Evolutionary conservation across 2,329 filamentous ascomycete genomes (phyloP).

Genomic region (Elsinoe ampelina): DNA sequence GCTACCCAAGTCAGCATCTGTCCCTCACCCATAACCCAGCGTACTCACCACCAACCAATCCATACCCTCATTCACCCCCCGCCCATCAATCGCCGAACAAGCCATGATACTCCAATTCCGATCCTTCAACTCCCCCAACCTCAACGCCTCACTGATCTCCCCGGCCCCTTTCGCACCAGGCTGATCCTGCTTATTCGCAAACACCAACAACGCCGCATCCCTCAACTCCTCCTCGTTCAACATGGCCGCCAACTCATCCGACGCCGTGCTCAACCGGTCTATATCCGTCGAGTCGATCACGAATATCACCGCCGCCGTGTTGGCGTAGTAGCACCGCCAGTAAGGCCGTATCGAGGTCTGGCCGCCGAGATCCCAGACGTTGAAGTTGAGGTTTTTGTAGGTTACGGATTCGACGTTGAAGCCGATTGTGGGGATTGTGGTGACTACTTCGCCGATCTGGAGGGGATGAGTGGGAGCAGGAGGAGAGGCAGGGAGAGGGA

Average conservation of each 20-base stretch:
- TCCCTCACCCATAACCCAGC: background rate
- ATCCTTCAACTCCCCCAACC: constrained; percentile 82
- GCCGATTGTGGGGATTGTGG: constrained; percentile 96
- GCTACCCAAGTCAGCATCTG: background rate
- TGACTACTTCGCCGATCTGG: constrained; percentile 96
- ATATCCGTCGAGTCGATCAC: constrained; percentile 98
- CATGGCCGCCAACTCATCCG: constrained; percentile 90
- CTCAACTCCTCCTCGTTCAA: constrained; percentile 93
- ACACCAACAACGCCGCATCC: constrained; percentile 85
- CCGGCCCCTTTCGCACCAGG: constrained; percentile 92
- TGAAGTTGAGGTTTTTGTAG: constrained; percentile 97
- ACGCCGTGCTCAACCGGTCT: constrained; percentile 82
- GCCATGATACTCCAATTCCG: constrained; percentile 99
- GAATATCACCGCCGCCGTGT: constrained; percentile 96
- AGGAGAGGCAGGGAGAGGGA: background rate
- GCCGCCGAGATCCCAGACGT: constrained; percentile 96
- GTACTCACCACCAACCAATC: constrained; percentile 84
- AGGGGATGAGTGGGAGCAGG: background rate
- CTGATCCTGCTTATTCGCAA: constrained; percentile 98
- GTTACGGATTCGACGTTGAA: constrained; percentile 99
- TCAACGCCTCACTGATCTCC: constrained; percentile 89
- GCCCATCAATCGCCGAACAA: constrained; percentile 90
- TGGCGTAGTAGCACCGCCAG: constrained; percentile 99
- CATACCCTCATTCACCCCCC: constrained; percentile 94
- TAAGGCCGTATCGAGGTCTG: constrained; percentile 98